These are phyloP conservation scores for Aspergillus sp. DNA, from an alignment of 2,329 filamentous ascomycete species.

Conservation along the genomic window DNA sequence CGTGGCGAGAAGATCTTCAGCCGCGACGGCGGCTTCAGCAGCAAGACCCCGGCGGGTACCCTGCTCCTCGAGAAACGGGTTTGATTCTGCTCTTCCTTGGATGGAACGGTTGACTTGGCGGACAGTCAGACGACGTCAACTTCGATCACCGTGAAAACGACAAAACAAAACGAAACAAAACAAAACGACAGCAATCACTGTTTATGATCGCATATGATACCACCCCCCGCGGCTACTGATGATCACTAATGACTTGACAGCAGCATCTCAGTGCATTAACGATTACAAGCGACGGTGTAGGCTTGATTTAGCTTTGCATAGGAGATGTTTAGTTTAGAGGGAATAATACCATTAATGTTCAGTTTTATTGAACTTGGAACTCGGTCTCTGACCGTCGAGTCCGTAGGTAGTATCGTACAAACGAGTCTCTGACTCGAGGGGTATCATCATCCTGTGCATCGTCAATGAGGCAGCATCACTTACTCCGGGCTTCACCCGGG, in stretches of 20 bases:
- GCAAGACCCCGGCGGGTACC: slow-evolving; percentile 34
- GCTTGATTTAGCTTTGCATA: slow-evolving; percentile 7
- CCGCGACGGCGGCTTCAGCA: slow-evolving; percentile 52
- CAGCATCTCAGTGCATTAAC: slow-evolving; percentile 11
- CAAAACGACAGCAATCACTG: background rate
- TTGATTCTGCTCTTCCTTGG: slow-evolving; percentile 20
- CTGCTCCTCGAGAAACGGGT: slow-evolving; percentile 41
- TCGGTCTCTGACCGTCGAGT: no score
- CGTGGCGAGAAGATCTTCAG: slow-evolving; percentile 73
- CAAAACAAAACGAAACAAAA: background rate
- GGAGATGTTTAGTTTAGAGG: slow-evolving; percentile 2
- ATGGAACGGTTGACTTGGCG: slow-evolving; percentile 10
- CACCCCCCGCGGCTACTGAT: slow-evolving; percentile 6
- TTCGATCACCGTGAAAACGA: background rate
- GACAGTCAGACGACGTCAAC: slow-evolving; percentile 3
- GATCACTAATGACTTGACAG: slow-evolving; percentile 18
- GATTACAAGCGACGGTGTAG: slow-evolving; percentile 16
- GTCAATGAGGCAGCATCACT: slow-evolving; percentile 8
- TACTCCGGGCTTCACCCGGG: background rate
- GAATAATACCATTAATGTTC: slow-evolving; percentile 9
- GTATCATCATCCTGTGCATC: slow-evolving; percentile 8
- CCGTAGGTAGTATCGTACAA: slow-evolving; percentile 5
- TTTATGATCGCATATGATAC: slow-evolving; percentile 8
- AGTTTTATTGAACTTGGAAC: slow-evolving; percentile 2
- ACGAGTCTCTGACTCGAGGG: slow-evolving; percentile 3